phyloP scores from a whole-genome alignment of 1,284 basidiomycete genomes.

The Rhizoctonia solani region DNA sequence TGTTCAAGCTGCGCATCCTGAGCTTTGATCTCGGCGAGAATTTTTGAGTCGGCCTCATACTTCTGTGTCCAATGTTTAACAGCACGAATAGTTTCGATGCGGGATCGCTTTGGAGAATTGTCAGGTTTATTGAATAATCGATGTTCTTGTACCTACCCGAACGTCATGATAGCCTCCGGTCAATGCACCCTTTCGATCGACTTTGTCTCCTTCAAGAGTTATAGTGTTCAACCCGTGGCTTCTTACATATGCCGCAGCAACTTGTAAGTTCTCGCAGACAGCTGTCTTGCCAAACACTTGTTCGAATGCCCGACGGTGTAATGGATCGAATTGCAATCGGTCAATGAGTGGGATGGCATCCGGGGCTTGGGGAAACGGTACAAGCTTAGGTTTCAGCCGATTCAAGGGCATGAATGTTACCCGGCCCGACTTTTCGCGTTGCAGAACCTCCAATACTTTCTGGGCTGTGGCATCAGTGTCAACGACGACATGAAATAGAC shows the following conservation, averaged over 20 bases:
- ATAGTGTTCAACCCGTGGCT: slow-evolving; percentile 95
- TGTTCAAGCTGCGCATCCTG: slow-evolving; percentile 79
- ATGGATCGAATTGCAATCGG: slow-evolving; percentile 78
- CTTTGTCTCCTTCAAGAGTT: slow-evolving; percentile 96
- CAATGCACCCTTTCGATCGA: slow-evolving; percentile 93
- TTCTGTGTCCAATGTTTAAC: slow-evolving; percentile 79
- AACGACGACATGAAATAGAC: slow-evolving; percentile 96
- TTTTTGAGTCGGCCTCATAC: slow-evolving; percentile 66
- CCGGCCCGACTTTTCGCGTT: slow-evolving; percentile 87
- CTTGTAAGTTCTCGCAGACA: slow-evolving; percentile 89
- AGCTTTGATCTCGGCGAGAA: slow-evolving; percentile 73
- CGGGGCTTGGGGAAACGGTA: slow-evolving; percentile 70
- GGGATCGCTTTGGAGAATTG: slow-evolving; percentile 56
- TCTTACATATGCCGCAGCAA: slow-evolving; percentile 93
- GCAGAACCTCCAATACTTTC: slow-evolving; percentile 87
- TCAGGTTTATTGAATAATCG: neutral
- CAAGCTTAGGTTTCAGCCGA: slow-evolving; percentile 81
- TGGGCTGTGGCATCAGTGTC: slow-evolving; percentile 93
- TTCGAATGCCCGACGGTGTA: slow-evolving; percentile 83
- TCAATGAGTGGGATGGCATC: slow-evolving; percentile 89
- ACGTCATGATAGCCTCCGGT: slow-evolving; percentile 97
- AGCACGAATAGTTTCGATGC: slow-evolving; percentile 84
- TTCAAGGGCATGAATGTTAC: slow-evolving; percentile 99
- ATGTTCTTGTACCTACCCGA: slow-evolving; percentile 45
- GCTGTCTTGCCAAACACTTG: slow-evolving; percentile 99